Conservation (phyloP, 2,329 filamentous ascomycete species). For the Arthrobotrys megalospora region DNA sequence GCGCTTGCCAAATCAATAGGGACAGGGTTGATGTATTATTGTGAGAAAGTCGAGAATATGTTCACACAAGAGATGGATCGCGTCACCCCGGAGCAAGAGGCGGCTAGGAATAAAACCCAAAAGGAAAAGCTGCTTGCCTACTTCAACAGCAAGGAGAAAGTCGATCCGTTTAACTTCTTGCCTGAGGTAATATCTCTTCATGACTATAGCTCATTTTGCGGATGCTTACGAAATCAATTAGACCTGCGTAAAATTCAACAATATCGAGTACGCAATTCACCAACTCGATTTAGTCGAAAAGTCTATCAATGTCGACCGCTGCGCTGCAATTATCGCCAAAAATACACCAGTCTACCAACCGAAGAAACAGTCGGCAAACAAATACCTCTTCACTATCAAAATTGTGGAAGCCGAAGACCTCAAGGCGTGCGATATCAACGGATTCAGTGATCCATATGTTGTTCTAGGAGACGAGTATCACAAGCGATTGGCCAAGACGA, state of each 20-base stretch:
- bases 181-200: slow-evolving; percentile 77
- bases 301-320: slow-evolving; percentile 91
- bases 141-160: slow-evolving; percentile 90
- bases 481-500: slow-evolving; percentile 93
- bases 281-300: slow-evolving; percentile 92
- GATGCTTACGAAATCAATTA: slow-evolving; percentile 67
- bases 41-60: slow-evolving; percentile 86
- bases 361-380: slow-evolving; percentile 79
- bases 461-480: slow-evolving; percentile 98
- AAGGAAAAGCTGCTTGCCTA: slow-evolving; percentile 95
- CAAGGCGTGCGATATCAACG: slow-evolving; percentile 97
- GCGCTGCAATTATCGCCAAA: slow-evolving; percentile 83
- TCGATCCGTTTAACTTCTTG: slow-evolving; percentile 97
- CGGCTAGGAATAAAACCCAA: slow-evolving; percentile 81
- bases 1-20: slow-evolving; percentile 88
- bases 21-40: slow-evolving; percentile 86
- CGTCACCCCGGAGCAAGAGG: slow-evolving; percentile 87
- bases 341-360: slow-evolving; percentile 78
- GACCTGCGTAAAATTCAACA: slow-evolving; percentile 98
- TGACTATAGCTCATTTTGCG: slow-evolving; percentile 28
- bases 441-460: slow-evolving; percentile 95
- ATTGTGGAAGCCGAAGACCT: slow-evolving; percentile 97
- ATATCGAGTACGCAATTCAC: slow-evolving; percentile 93
- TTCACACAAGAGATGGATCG: slow-evolving; percentile 95
- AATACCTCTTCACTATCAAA: slow-evolving; percentile 98